Conservation (phyloP, 495 filamentous ascomycete genomes). For the Annulohypoxylon nitens region DNA sequence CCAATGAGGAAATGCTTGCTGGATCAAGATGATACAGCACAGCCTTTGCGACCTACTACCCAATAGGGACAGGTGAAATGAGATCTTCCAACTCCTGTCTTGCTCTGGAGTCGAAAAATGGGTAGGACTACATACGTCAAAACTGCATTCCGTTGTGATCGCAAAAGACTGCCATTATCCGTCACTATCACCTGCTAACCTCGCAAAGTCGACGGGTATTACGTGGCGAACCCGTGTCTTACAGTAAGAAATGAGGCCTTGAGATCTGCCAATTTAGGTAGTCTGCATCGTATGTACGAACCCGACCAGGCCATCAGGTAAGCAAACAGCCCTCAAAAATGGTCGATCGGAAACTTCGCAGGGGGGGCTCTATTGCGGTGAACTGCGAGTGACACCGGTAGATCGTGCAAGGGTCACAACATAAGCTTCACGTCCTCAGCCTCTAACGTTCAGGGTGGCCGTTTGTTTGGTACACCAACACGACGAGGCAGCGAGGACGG, state of each 20-base stretch:
- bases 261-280: not conserved
- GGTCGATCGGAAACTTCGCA: constrained; percentile 7
- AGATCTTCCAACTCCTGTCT: constrained; percentile 24
- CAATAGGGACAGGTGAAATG: not conserved
- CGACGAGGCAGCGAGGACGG: not conserved
- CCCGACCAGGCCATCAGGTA: not conserved
- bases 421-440: constrained; percentile 9
- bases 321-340: not conserved
- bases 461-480: not conserved
- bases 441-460: not conserved
- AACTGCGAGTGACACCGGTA: constrained; percentile 23
- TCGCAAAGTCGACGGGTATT: constrained; percentile 10
- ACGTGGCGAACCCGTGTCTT: constrained; percentile 5
- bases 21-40: not conserved
- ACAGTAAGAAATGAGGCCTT: constrained; percentile 15
- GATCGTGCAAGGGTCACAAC: constrained; percentile 24
- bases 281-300: not conserved
- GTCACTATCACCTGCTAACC: constrained; percentile 9
- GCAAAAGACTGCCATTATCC: not conserved
- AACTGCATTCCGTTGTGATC: constrained; percentile 27
- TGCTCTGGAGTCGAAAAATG: constrained; percentile 24
- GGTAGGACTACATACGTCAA: constrained; percentile 39
- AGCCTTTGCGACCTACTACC: constrained; percentile 2
- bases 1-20: constrained; percentile 9
- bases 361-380: not conserved